Percentiles rank a stretch among this genome's conserved stretches.
Conservation (phyloP, 441 rosid genomes). For the Populus hybrid region DNA sequence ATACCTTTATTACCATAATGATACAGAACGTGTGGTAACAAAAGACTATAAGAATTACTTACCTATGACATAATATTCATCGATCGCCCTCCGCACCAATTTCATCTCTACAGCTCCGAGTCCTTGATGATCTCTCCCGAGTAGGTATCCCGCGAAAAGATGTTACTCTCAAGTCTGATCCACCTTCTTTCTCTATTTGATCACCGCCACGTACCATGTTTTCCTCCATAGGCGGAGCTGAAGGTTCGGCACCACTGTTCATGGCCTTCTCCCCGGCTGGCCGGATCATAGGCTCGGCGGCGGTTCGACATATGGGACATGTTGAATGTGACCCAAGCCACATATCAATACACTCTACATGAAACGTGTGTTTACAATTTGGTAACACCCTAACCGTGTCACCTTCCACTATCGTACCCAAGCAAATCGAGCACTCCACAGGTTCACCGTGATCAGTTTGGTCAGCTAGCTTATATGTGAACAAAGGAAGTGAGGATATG, state of each 20-base stretch:
- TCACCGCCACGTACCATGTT: background rate
- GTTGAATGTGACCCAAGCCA: slow-evolving; percentile 17
- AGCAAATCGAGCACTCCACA: slow-evolving; percentile 56
- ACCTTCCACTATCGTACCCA: slow-evolving; percentile 33
- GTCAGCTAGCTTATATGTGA: slow-evolving; percentile 26
- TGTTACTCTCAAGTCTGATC: slow-evolving; percentile 14
- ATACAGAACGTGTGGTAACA: background rate
- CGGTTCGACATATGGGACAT: slow-evolving; percentile 54
- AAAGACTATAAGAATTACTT: background rate
- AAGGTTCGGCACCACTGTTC: slow-evolving; percentile 13
- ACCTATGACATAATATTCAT: background rate
- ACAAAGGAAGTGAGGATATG: slow-evolving; percentile 42
- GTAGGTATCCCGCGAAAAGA: slow-evolving; percentile 18
- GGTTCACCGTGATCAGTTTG: slow-evolving; percentile 14
- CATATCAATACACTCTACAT: slow-evolving; percentile 44
- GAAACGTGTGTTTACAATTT: slow-evolving; percentile 58
- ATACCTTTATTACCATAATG: background rate
- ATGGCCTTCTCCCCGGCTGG: background rate
- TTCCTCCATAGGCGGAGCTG: slow-evolving; percentile 30
- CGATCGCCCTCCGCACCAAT: slow-evolving; percentile 7
- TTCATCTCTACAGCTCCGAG: slow-evolving; percentile 18
- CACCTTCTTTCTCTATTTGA: slow-evolving; percentile 11
- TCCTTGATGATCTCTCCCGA: slow-evolving; percentile 10
- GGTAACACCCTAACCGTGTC: slow-evolving; percentile 43
- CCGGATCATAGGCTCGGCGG: slow-evolving; percentile 29